These are phyloP conservation scores for Stephania yunnanensis DNA, from an alignment of 164 flowering plant genomes.

Conservation along the genomic window DNA sequence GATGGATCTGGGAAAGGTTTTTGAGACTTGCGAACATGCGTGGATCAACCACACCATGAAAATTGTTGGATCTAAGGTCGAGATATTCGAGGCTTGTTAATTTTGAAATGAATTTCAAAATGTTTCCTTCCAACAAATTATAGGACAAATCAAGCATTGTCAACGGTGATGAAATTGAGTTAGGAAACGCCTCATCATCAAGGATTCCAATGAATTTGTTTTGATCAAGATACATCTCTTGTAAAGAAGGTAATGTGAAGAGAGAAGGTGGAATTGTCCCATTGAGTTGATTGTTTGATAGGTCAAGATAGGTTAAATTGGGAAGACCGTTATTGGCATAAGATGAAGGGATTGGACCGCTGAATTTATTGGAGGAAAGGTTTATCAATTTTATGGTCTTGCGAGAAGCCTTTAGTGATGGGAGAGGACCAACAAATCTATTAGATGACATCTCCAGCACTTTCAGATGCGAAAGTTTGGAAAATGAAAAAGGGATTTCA, in stretches of 20 bases:
- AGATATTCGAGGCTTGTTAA: not conserved
- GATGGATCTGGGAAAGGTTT: not conserved
- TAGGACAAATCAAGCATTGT: not conserved
- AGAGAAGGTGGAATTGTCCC: not conserved
- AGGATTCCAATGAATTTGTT: not conserved
- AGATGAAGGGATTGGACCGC: slow-evolving; percentile 22
- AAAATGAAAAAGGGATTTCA: slow-evolving; percentile 9
- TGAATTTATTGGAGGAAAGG: slow-evolving; percentile 28
- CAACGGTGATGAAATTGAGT: not conserved
- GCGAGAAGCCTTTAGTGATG: no score
- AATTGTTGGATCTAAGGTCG: not conserved
- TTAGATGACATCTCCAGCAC: not conserved
- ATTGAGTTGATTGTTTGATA: not conserved
- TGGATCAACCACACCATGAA: not conserved
- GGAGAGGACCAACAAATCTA: not conserved
- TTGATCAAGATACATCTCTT: not conserved
- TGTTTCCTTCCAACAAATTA: not conserved
- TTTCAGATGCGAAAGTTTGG: slow-evolving; percentile 4
- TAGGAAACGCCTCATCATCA: not conserved
- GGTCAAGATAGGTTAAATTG: no score
- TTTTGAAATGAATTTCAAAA: not conserved
- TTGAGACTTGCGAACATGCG: not conserved
- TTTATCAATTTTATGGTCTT: slow-evolving; percentile 18
- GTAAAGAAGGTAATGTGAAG: not conserved
- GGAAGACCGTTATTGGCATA: not conserved